Conservation (phyloP, 176 grass and related monocot genomes). For the Ananas comosus region DNA sequence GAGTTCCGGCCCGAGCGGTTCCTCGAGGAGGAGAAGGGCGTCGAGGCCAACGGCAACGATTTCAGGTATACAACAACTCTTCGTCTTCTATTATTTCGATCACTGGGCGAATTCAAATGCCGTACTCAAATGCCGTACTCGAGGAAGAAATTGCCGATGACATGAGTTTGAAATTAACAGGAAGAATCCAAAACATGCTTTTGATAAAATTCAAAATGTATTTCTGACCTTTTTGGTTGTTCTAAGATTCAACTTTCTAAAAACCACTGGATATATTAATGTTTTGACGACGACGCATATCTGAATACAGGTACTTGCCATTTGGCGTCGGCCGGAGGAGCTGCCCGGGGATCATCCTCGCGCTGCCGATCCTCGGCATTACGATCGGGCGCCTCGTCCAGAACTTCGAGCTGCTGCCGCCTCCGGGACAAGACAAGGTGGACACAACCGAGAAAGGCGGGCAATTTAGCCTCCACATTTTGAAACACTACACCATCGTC, state of each 20-base stretch:
- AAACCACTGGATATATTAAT: too few species aligned
- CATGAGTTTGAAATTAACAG: too few species aligned
- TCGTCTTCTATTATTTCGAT: too few species aligned
- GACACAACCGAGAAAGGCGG: constrained; percentile 73
- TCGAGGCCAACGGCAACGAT: constrained; percentile 70
- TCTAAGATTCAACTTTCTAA: too few species aligned
- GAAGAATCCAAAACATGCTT: too few species aligned
- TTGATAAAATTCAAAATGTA: too few species aligned
- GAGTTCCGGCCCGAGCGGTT: constrained; percentile 74
- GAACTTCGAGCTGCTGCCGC: constrained; percentile 65
- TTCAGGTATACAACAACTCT: constrained; percentile 15
- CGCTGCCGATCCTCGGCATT: constrained; percentile 73
- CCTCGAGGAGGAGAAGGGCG: constrained; percentile 65
- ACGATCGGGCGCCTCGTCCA: constrained; percentile 67
- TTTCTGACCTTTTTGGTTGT: too few species aligned
- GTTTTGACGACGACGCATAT: too few species aligned
- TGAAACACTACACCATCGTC: constrained; percentile 59
- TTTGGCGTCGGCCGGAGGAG: constrained; percentile 66
- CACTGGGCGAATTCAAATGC: too few species aligned
- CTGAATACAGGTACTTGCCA: constrained; percentile 30
- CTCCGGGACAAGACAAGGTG: constrained; percentile 40
- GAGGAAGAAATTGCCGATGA: too few species aligned
- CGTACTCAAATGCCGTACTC: too few species aligned
- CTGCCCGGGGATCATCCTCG: constrained; percentile 76
- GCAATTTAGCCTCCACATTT: constrained; percentile 79